Conservation (phyloP, 1,284 basidiomycete genomes). For the Malassezia japonica region DNA sequence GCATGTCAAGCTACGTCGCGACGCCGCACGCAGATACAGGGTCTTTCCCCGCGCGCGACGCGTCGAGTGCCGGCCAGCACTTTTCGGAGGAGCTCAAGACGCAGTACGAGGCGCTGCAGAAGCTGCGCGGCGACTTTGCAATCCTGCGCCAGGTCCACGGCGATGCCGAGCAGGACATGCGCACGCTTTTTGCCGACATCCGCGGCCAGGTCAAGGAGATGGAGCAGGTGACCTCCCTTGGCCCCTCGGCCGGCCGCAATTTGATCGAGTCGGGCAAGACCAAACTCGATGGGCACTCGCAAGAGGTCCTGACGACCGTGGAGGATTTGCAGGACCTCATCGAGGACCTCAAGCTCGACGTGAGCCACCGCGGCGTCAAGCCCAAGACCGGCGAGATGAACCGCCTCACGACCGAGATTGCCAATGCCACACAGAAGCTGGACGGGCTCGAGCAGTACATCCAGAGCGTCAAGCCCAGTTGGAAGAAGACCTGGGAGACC, state of each 20-base stretch:
- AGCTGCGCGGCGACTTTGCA: slow-evolving; percentile 80
- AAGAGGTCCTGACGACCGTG: slow-evolving; percentile 80
- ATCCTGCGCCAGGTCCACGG: slow-evolving; percentile 86
- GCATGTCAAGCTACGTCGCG: slow-evolving; percentile 7
- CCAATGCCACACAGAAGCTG: slow-evolving; percentile 62
- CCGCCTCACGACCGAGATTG: slow-evolving; percentile 65
- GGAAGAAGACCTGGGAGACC: slow-evolving; percentile 97
- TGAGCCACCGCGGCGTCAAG: slow-evolving; percentile 75
- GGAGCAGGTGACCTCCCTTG: slow-evolving; percentile 59
- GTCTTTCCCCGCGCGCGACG: not conserved
- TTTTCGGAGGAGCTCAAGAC: slow-evolving; percentile 62
- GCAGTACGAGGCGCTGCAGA: slow-evolving; percentile 89
- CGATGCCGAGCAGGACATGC: slow-evolving; percentile 82
- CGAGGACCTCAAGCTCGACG: slow-evolving; percentile 81
- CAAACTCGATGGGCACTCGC: slow-evolving; percentile 75
- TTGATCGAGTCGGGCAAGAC: slow-evolving; percentile 85
- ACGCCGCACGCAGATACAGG: not conserved
- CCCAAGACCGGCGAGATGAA: slow-evolving; percentile 68
- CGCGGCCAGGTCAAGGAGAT: slow-evolving; percentile 66
- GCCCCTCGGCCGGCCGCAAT: slow-evolving; percentile 73
- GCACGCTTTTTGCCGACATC: slow-evolving; percentile 66
- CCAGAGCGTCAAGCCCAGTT: slow-evolving; percentile 81
- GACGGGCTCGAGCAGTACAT: slow-evolving; percentile 74
- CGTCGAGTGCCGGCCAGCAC: slow-evolving; percentile 8
- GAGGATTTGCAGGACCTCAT: slow-evolving; percentile 89